Evolutionary conservation across 2,329 filamentous ascomycete species (phyloP), one percentile per base, ranked within the genome.

Genomic region (Trichoderma sp.): DNA sequence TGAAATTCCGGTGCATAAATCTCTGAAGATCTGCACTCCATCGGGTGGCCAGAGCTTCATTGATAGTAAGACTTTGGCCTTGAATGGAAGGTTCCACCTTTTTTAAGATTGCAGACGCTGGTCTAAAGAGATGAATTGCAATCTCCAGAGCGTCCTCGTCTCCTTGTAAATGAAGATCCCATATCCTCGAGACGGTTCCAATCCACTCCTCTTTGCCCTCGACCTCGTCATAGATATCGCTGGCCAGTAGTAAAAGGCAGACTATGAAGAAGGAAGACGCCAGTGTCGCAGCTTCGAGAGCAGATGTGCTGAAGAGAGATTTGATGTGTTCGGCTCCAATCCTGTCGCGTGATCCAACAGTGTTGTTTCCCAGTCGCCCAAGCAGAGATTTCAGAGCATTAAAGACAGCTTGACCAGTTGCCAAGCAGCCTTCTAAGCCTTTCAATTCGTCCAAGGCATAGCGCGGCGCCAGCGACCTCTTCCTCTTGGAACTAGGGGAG

Each of bases 261-360:
- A 85, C 73, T 2, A 74, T 73, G 5, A 89, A 73, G 6, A 86
- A 77, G 1, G 83, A 82, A 2, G 81, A 81, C 16, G 84, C 76
- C 5, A 87, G 76, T 4, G 79, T 76, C 16, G 83, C 79, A 7
- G 82, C 80, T 21, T 88, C 86, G 10, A 79, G 71, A 0, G 83
- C 82, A 1, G 86, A 79, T 0, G 80, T 80, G 66, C 81, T 84
- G 74, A 89, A 88, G 7, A 89, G 79, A 4, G 86, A 86, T 72
- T 84, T 85, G 73, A 89, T 82, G 70, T 88, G 86, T 73, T 88
- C 86, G 1, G 84, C 84, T 18, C 87, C 87, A 72, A 87, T 86
- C 64, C 76, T 81, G 72, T 83, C 80, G 70, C 82, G 81, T 14
- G 81, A 79, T 11, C 79, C 79, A 28, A 76, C 75, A 5, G 75